phyloP scores from a whole-genome alignment of 1,284 basidiomycete genomes.

The Apiotrichum veenhuisii region DNA sequence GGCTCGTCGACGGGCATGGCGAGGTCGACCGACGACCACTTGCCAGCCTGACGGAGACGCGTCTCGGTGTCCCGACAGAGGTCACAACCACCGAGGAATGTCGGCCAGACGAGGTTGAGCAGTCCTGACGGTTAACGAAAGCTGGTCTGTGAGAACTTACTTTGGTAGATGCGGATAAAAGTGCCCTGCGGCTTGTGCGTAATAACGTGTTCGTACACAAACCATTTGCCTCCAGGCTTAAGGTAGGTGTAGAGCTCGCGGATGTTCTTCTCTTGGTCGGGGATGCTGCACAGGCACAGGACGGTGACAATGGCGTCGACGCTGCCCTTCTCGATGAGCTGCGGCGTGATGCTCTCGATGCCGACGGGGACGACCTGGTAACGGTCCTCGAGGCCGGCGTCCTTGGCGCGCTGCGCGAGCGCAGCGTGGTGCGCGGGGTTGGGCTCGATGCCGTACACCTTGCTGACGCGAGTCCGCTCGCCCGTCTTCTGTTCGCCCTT shows the following conservation, averaged over 20 bases:
- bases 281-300: constrained; percentile 19
- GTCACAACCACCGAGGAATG: constrained; percentile 16
- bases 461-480: constrained; percentile 6
- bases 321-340: constrained; percentile 12
- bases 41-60: constrained; percentile 9
- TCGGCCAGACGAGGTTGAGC: constrained; percentile 20
- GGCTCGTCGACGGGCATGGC: constrained; percentile 17
- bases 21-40: constrained; percentile 15
- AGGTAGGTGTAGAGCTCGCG: constrained; percentile 21
- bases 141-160: constrained; percentile 2
- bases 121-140: constrained; percentile 6
- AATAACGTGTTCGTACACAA: constrained; percentile 20
- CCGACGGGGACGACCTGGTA: constrained; percentile 19
- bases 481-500: neutral
- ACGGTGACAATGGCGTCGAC: constrained; percentile 20
- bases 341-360: constrained; percentile 13
- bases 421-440: constrained; percentile 16
- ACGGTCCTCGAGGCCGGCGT: constrained; percentile 12
- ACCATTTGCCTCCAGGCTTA: constrained; percentile 20
- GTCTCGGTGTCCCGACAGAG: constrained; percentile 15
- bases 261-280: constrained; percentile 18
- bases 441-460: constrained; percentile 21
- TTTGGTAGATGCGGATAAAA: constrained; percentile 10
- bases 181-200: constrained; percentile 5
- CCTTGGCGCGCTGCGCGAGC: neutral